Evolutionary conservation across 2,329 filamentous ascomycete genomes (phyloP).

Genomic region (Sporothrix euskadiensis): DNA sequence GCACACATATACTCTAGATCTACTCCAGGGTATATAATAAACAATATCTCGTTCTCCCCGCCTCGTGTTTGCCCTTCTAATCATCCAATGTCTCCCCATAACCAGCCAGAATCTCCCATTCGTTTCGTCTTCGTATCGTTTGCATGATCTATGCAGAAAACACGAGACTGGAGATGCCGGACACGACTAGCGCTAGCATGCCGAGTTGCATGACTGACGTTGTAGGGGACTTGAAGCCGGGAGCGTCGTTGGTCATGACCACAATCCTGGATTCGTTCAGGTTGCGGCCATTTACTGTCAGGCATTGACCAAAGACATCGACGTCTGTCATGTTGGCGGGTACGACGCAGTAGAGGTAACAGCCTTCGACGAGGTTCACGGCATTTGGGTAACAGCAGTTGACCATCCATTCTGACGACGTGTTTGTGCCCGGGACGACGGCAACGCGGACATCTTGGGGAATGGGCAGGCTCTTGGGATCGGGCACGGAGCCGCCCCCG

Average conservation of each 20-base stretch:
- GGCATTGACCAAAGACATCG: neutral
- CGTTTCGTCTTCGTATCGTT: neutral
- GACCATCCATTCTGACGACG: constrained; percentile 12
- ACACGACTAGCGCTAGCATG: neutral
- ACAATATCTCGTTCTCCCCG: too few species aligned
- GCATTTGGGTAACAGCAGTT: constrained; percentile 17
- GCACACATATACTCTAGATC: too few species aligned
- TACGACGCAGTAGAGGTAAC: constrained; percentile 16
- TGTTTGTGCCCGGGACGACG: constrained; percentile 22
- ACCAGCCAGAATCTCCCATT: too few species aligned
- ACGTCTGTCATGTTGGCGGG: neutral
- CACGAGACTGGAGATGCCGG: neutral
- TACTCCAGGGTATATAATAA: too few species aligned
- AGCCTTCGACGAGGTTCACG: constrained; percentile 17
- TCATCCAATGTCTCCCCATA: too few species aligned
- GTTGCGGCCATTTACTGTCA: neutral
- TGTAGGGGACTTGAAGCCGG: neutral
- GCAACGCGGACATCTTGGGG: constrained; percentile 9
- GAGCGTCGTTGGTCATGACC: neutral
- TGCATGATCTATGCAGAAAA: neutral
- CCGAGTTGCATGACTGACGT: neutral
- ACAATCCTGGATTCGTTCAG: neutral
- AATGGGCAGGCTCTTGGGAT: neutral
- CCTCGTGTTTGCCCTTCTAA: too few species aligned
- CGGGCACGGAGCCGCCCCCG: neutral